Conservation (phyloP, 2,329 filamentous ascomycete species). For the Cladosporium sphaerospermum region DNA sequence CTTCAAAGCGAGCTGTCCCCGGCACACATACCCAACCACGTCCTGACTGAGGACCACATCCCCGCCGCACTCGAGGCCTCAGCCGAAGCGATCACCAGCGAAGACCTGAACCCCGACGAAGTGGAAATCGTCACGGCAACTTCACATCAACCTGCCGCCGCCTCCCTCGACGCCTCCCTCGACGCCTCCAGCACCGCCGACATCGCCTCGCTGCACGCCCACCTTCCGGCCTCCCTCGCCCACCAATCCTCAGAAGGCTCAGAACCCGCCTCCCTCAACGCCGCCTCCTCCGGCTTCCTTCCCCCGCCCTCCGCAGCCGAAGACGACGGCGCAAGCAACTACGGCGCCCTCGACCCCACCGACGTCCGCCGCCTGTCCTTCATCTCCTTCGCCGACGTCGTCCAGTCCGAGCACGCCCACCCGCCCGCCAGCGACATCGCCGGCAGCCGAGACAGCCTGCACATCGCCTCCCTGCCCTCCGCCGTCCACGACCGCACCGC, state of each 20-base stretch:
- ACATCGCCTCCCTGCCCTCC: constrained; percentile 32
- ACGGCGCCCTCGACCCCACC: constrained; percentile 67
- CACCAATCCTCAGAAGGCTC: constrained; percentile 16
- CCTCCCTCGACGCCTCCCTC: constrained; percentile 45
- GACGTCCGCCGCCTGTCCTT: constrained; percentile 84
- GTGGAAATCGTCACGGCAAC: constrained; percentile 90
- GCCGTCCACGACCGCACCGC: constrained; percentile 59
- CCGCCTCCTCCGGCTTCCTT: constrained; percentile 72
- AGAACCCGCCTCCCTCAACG: constrained; percentile 62
- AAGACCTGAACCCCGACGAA: constrained; percentile 73
- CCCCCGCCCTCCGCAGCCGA: constrained; percentile 41
- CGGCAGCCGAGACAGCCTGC: constrained; percentile 62
- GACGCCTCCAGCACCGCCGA: constrained; percentile 28
- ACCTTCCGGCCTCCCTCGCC: constrained; percentile 6
- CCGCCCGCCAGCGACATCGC: constrained; percentile 14
- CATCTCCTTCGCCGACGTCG: constrained; percentile 94
- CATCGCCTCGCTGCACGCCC: constrained; percentile 19
- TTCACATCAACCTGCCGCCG: constrained; percentile 71
- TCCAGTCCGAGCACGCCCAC: constrained; percentile 66
- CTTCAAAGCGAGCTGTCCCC: constrained; percentile 64
- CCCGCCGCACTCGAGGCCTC: constrained; percentile 86
- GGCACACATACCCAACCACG: constrained; percentile 70
- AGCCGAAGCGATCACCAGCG: constrained; percentile 84
- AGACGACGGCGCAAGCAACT: constrained; percentile 65
- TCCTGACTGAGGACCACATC: constrained; percentile 90